Base-by-base conservation (phyloP, 345 rosid species). In the Adansonia digitata region DNA sequence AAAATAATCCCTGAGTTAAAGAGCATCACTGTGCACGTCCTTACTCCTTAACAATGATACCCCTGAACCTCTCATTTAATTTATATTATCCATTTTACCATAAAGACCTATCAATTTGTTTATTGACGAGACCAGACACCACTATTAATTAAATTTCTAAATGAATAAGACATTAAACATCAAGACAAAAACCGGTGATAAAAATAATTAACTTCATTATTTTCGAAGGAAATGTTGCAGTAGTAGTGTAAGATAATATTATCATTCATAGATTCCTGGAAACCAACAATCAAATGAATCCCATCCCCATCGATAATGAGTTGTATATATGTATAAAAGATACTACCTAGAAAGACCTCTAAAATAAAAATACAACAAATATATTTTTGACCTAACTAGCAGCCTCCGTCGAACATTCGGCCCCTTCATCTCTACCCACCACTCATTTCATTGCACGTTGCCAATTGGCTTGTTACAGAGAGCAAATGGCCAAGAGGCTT, bases 271-370 rank as follows among this genome's bases (percentile, higher is more conserved):
- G 43, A 26, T 40, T 40, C 49, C n/a, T 20, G 46, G 15, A 43
- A 56, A 73, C 73, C 40, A 48, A 64, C 74, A 77, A 80, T 71
- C 77, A 74, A 79, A 79, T 73, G 82, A 81, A 81, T 79, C 83
- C 78, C 73, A 51, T 31, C 35, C 81, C 78, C 71, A 7, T 51
- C 31, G 11, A 5, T 57, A 5, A 39, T n/a, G n/a, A n/a, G n/a
- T n/a, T n/a, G n/a, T n/a, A n/a, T 29, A 20, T 12, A 6, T 52
- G 18, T 18, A 69, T 17, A 48, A 75, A 43, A 66, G 5, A 11
- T 2, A 26, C 46, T 4, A 75, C 61, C 13, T 12, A 67, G 37
- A 12, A 48, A 72, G 15, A 17, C 52, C 11, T 10, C 2, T 43
- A n/a, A 20, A 49, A 42, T 5, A 4, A 7, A 62, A 29, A 73